phyloP scores from a whole-genome alignment of 1,284 basidiomycete genomes.

The Fomitiporia mediterranea region DNA sequence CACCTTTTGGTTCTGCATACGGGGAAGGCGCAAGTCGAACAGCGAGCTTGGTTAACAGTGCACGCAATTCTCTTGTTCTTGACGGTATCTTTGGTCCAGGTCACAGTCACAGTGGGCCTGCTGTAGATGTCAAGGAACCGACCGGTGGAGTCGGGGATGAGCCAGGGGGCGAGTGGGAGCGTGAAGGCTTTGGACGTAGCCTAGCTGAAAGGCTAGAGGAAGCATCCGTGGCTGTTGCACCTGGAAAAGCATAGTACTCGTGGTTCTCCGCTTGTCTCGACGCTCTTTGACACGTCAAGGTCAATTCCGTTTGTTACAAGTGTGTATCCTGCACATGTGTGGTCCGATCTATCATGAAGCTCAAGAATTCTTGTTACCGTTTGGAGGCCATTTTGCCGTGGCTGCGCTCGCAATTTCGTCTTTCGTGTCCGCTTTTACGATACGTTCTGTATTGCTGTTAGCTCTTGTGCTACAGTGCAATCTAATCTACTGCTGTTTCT shows the following conservation, averaged over 20 bases:
- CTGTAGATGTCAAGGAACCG: constrained; percentile 33
- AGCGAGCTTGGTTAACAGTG: constrained; percentile 15
- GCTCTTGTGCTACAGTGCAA: too few species aligned
- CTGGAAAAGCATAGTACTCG: constrained; percentile 11
- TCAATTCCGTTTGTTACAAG: too few species aligned
- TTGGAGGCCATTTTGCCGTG: too few species aligned
- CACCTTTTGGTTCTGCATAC: background rate
- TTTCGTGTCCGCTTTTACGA: too few species aligned
- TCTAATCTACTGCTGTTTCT: too few species aligned
- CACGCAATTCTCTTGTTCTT: constrained; percentile 17
- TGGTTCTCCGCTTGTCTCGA: background rate
- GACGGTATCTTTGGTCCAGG: constrained; percentile 11
- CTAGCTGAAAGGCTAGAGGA: constrained; percentile 80
- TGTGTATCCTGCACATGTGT: too few species aligned
- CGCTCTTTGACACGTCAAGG: background rate
- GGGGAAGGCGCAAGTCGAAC: constrained; percentile 6
- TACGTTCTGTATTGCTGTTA: too few species aligned
- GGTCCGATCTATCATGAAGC: too few species aligned
- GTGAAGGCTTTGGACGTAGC: constrained; percentile 75
- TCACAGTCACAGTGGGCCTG: background rate
- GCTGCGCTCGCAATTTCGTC: too few species aligned
- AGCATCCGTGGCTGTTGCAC: constrained; percentile 33
- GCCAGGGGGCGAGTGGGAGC: constrained; percentile 75
- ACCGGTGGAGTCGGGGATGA: constrained; percentile 43
- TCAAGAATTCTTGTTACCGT: too few species aligned